Base-by-base conservation (phyloP, 306 rosid genomes). In the Purshia tridentata region DNA sequence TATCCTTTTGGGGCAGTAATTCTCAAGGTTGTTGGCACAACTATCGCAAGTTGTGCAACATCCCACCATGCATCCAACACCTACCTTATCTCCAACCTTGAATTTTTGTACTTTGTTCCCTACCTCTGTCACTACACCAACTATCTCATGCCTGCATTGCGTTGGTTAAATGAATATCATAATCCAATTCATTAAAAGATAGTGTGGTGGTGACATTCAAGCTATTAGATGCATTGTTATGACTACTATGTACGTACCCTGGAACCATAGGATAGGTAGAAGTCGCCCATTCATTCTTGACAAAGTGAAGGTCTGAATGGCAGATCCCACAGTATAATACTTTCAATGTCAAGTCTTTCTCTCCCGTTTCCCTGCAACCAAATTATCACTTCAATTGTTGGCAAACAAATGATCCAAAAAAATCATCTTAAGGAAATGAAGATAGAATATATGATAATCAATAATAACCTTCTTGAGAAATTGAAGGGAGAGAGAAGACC, bases 141-240 rank as follows among this genome's bases (percentile, higher is more conserved):
- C 77, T 14, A 80, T 10, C 47, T 80, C 84, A 44, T 80, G 80
- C 66, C 86, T 82, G 56, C 35, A 29, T 29, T n/a, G n/a, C n/a
- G n/a, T n/a, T n/a, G n/a, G n/a, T n/a, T n/a, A n/a, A n/a, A n/a
- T n/a, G n/a, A n/a, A n/a, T n/a, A n/a, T n/a, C n/a, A n/a, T n/a
- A n/a, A n/a, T n/a, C n/a, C n/a, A n/a, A n/a, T n/a, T n/a, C n/a
- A n/a, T n/a, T n/a, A n/a, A n/a, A n/a, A n/a, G n/a, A n/a, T n/a
- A n/a, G n/a, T n/a, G n/a, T n/a, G n/a, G n/a, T n/a, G n/a, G n/a
- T n/a, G n/a, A n/a, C n/a, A n/a, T n/a, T n/a, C n/a, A n/a, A n/a
- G n/a, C n/a, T n/a, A n/a, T n/a, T n/a, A n/a, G n/a, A n/a, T n/a
- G n/a, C n/a, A 29, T 29, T 29, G 35, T 1, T 29, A 29, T 29